Evolutionary conservation across 2,329 filamentous ascomycete species (phyloP).

Genomic region (Didymella pinodella): DNA sequence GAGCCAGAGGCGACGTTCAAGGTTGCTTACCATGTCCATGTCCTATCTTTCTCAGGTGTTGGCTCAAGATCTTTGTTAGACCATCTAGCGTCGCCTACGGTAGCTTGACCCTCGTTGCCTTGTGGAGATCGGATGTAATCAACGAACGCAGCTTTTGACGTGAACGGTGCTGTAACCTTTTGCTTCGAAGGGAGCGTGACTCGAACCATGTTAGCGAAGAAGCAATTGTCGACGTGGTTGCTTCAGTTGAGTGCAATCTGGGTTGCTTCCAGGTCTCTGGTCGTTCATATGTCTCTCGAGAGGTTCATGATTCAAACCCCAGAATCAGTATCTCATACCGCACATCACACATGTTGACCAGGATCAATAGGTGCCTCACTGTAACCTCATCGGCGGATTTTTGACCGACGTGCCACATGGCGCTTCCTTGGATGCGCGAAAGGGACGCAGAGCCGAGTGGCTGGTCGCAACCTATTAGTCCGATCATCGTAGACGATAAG

Average conservation of each 20-base stretch:
- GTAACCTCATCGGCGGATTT: slow-evolving; percentile 12
- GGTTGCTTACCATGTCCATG: slow-evolving; percentile 33
- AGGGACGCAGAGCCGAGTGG: background rate
- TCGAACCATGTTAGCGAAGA: background rate
- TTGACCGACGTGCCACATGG: slow-evolving; percentile 5
- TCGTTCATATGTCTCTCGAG: slow-evolving; percentile 3
- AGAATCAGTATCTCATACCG: background rate
- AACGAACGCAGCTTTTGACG: slow-evolving; percentile 32
- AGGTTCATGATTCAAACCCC: background rate
- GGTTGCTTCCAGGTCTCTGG: background rate
- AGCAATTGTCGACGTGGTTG: background rate
- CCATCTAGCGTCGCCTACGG: slow-evolving; percentile 32
- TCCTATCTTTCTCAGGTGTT: slow-evolving; percentile 32
- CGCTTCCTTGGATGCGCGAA: background rate
- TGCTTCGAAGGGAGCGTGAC: background rate
- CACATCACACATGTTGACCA: background rate
- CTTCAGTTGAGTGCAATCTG: background rate
- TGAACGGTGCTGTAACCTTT: slow-evolving; percentile 22
- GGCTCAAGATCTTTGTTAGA: slow-evolving; percentile 39
- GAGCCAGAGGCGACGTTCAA: too few species aligned
- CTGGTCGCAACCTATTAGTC: background rate
- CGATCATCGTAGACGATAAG: background rate
- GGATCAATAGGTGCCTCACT: background rate
- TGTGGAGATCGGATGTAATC: slow-evolving; percentile 27
- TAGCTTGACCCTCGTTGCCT: slow-evolving; percentile 23